Percentiles rank a stretch among this genome's conserved stretches.
Evolutionary conservation across 108 stramenopile genomes (phyloP).

Genomic region (Aurantiochytrium sp.): DNA sequence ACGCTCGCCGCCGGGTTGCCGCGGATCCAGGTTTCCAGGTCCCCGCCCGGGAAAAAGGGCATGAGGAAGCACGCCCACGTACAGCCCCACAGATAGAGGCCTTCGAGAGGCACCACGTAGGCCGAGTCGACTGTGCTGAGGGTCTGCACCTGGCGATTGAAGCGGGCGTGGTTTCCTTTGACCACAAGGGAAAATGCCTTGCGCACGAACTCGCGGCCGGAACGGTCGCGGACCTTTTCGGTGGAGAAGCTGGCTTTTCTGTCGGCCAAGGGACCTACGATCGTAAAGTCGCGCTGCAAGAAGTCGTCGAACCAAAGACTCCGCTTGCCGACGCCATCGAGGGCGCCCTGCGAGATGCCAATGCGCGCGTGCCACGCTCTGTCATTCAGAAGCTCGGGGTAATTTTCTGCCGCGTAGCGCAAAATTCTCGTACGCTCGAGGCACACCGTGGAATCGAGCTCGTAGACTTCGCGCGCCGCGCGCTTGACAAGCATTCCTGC

Average conservation of each 20-base stretch:
- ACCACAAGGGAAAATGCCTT: neutral
- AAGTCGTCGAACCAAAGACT: too few species aligned
- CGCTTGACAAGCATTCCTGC: too few species aligned
- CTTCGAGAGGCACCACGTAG: neutral
- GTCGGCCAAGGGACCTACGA: too few species aligned
- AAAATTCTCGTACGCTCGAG: too few species aligned
- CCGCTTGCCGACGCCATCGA: too few species aligned
- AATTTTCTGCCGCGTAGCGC: too few species aligned
- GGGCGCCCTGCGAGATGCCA: too few species aligned
- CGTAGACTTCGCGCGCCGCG: too few species aligned
- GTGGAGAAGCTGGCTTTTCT: neutral
- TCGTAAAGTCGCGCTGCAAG: too few species aligned
- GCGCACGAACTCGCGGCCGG: neutral
- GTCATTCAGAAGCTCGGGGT: too few species aligned
- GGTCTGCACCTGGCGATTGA: neutral
- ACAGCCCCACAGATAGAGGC: neutral
- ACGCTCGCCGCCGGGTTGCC: neutral
- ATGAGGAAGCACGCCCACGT: neutral
- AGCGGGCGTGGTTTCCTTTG: neutral
- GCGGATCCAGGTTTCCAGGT: neutral
- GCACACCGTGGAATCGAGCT: too few species aligned
- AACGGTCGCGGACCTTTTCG: neutral
- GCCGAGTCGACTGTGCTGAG: neutral
- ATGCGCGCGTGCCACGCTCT: too few species aligned
- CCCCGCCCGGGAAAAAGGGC: neutral